A percentile compares a stretch with the other conserved stretches of the same genome.
Evolutionary conservation across 257 asterid species (phyloP).

Genomic region (Salvia hispanica): DNA sequence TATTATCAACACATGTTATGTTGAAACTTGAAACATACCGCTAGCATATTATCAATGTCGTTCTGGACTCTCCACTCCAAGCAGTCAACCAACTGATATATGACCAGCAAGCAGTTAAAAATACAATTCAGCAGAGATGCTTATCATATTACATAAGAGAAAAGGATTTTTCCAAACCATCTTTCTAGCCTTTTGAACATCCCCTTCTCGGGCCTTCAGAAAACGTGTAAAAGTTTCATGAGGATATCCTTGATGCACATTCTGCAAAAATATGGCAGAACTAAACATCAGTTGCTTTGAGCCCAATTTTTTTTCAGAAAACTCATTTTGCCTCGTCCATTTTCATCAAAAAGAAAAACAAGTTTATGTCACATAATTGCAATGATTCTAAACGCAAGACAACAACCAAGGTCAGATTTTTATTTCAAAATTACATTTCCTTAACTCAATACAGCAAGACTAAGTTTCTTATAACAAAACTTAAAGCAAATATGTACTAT

Average conservation of each 20-base stretch:
- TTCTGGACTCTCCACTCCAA: slow-evolving; percentile 68
- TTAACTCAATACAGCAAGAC: not conserved
- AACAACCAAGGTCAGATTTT: not conserved
- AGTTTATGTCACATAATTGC: not conserved
- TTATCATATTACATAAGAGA: not conserved
- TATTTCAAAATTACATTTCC: not conserved
- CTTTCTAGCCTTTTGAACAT: slow-evolving; percentile 50
- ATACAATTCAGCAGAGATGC: slow-evolving; percentile 10
- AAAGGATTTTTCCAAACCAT: slow-evolving; percentile 41
- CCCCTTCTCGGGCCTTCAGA: slow-evolving; percentile 64
- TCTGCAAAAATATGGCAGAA: slow-evolving; percentile 40
- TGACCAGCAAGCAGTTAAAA: slow-evolving; percentile 15
- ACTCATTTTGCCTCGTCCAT: not conserved
- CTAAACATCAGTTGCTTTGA: not conserved
- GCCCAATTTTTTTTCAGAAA: not conserved
- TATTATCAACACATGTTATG: not conserved
- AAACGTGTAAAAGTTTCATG: slow-evolving; percentile 51
- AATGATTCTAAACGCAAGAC: not conserved
- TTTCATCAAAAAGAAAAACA: not conserved
- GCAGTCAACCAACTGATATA: slow-evolving; percentile 63
- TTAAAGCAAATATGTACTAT: not conserved
- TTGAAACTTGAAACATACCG: slow-evolving; percentile 47
- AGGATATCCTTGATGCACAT: slow-evolving; percentile 62
- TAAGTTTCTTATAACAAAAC: not conserved
- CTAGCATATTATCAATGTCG: slow-evolving; percentile 62